Conservation (phyloP, 352 stramenopile genomes). For the Phytopythium kandeliae region DNA sequence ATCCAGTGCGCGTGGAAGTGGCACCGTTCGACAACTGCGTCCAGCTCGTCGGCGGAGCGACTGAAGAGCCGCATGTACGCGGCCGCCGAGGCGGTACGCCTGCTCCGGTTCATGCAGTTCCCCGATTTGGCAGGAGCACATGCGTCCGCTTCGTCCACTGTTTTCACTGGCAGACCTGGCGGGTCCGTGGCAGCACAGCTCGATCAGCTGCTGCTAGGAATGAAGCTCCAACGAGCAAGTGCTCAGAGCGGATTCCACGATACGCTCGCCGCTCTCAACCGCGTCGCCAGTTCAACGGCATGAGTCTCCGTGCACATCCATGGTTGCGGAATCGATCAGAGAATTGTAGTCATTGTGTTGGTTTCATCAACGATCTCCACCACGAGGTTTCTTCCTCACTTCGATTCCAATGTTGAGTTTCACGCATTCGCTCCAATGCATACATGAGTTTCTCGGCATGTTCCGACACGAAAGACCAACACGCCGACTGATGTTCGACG, state of each 20-base stretch:
- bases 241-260: neutral
- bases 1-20: constrained; percentile 41
- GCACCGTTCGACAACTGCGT: constrained; percentile 7
- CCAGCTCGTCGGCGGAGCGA: constrained; percentile 2
- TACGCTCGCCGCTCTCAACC: neutral
- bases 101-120: constrained; percentile 44
- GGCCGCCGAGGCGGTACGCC: constrained; percentile 35
- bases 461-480: constrained; percentile 79
- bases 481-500: constrained; percentile 38
- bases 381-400: constrained; percentile 69
- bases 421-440: no score
- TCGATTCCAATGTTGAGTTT: constrained; percentile 36
- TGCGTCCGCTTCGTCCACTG: constrained; percentile 7
- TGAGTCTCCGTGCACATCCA: no score
- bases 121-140: constrained; percentile 12
- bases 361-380: constrained; percentile 67
- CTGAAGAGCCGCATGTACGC: constrained; percentile 34
- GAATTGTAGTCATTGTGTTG: constrained; percentile 85
- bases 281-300: neutral
- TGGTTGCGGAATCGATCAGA: constrained; percentile 87
- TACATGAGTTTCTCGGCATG: constrained; percentile 19
- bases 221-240: constrained; percentile 9
- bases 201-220: constrained; percentile 13
- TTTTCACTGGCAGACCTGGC: constrained; percentile 7
- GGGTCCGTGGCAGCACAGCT: constrained; percentile 15